Percentiles rank a stretch among this genome's conserved stretches.
Conservation (phyloP, 2,329 filamentous ascomycete genomes). For the Colletotrichum eleusines region DNA sequence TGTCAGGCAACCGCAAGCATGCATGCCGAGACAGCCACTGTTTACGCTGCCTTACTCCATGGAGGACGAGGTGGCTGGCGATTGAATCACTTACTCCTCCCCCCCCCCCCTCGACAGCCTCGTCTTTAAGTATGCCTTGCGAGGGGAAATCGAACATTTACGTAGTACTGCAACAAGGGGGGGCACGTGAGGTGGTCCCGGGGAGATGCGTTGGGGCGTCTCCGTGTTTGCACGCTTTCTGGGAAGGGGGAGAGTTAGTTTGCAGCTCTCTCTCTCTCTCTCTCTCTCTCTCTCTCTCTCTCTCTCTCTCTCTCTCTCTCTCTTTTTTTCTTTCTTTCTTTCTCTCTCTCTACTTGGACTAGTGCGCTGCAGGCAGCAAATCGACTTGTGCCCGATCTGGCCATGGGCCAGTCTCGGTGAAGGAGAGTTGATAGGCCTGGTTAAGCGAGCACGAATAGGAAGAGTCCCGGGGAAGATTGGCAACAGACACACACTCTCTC, state of each 20-base stretch:
- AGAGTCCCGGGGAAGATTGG: conserved; percentile 9
- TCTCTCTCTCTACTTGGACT: too few relatives aligned
- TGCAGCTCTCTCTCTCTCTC: too few relatives aligned
- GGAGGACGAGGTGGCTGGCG: not conserved
- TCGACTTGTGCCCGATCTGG: conserved; percentile 13
- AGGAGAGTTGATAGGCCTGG: conserved; percentile 27
- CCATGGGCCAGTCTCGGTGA: conserved; percentile 19
- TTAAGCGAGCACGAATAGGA: conserved; percentile 31
- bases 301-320: too few relatives aligned
- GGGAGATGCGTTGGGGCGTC: not conserved
- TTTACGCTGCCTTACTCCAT: too few relatives aligned
- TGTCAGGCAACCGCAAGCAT: conserved; percentile 12
- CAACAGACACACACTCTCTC: too few relatives aligned
- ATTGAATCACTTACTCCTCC: conserved; percentile 13
- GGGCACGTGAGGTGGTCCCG: not conserved
- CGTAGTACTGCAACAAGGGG: not conserved
- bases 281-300: too few relatives aligned
- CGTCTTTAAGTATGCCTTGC: conserved; percentile 31
- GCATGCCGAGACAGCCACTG: conserved; percentile 34
- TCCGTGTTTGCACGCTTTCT: conserved; percentile 1
- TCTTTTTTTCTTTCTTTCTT: too few relatives aligned
- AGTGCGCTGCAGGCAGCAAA: conserved; percentile 11
- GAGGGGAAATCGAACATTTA: not conserved
- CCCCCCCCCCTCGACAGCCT: conserved; percentile 29
- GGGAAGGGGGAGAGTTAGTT: not conserved